phyloP scores from a whole-genome alignment of 768 basidiomycete species.

The Collybiopsis luxurians region DNA sequence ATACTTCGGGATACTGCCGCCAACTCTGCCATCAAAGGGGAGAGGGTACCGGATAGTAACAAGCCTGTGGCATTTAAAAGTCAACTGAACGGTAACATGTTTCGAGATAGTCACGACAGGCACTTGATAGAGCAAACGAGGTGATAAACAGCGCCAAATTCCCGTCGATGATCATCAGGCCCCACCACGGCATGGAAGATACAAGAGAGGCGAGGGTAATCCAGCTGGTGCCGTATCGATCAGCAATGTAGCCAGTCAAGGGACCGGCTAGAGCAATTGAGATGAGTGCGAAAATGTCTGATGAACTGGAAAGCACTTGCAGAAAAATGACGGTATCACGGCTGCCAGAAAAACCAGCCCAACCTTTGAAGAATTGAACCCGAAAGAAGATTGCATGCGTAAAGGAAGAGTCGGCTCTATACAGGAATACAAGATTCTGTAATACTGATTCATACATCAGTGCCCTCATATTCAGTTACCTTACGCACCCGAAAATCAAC shows the following conservation, averaged over 20 bases:
- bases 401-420: conserved; percentile 59
- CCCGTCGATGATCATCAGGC: conserved; percentile 44
- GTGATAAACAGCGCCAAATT: conserved; percentile 48
- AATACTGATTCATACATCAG: neutral
- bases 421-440: conserved; percentile 44
- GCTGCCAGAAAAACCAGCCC: conserved; percentile 69
- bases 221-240: conserved; percentile 56
- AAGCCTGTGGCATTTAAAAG: conserved; percentile 40
- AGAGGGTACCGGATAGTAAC: conserved; percentile 55
- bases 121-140: conserved; percentile 53
- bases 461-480: neutral
- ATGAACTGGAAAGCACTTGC: conserved; percentile 33
- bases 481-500: conserved; percentile 55
- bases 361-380: conserved; percentile 44
- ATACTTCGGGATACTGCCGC: conserved; percentile 55
- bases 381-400: conserved; percentile 49
- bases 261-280: conserved; percentile 44
- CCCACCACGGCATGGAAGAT: conserved; percentile 63
- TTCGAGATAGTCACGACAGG: neutral
- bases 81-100: neutral
- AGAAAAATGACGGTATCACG: conserved; percentile 62
- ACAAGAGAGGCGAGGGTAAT: conserved; percentile 45
- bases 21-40: conserved; percentile 66
- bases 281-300: neutral
- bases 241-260: conserved; percentile 55